Conservation (phyloP, 2,329 filamentous ascomycete genomes). For the Camptophora hylomeconis region DNA sequence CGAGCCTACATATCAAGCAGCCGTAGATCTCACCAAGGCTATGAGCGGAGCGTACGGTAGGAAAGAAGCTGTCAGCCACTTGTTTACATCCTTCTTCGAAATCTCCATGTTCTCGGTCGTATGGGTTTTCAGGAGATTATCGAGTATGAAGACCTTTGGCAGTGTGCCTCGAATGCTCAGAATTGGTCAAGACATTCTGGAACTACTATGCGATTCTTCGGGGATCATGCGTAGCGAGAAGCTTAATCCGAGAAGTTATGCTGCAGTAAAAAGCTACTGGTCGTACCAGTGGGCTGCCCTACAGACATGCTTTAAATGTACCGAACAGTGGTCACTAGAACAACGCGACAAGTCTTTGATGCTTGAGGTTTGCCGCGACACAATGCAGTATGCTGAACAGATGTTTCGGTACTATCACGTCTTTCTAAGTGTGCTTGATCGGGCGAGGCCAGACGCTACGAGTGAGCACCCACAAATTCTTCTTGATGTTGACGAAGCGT, state of each 20-base stretch:
- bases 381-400: conserved; percentile 83
- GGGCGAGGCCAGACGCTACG: conserved; percentile 26
- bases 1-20: conserved; percentile 63
- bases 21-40: conserved; percentile 69
- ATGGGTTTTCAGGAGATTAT: conserved; percentile 42
- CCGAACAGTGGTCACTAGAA: conserved; percentile 65
- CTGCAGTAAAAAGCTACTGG: conserved; percentile 68
- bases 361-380: conserved; percentile 86
- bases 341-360: conserved; percentile 61
- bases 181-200: conserved; percentile 48
- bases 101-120: conserved; percentile 45
- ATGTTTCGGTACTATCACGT: conserved; percentile 77
- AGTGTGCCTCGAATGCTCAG: conserved; percentile 48
- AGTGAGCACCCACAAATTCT: conserved; percentile 45
- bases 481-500: conserved; percentile 21
- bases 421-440: conserved; percentile 56
- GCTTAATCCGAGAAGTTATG: conserved; percentile 44
- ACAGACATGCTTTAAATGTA: conserved; percentile 66
- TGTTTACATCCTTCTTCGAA: conserved; percentile 44
- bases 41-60: conserved; percentile 58
- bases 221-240: conserved; percentile 47
- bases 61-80: conserved; percentile 46
- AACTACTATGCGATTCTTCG: conserved; percentile 51
- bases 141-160: conserved; percentile 44
- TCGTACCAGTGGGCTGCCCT: conserved; percentile 69